phyloP scores from a whole-genome alignment of 202 grass and related monocot genomes.

The Sporobolus alterniflorus region DNA sequence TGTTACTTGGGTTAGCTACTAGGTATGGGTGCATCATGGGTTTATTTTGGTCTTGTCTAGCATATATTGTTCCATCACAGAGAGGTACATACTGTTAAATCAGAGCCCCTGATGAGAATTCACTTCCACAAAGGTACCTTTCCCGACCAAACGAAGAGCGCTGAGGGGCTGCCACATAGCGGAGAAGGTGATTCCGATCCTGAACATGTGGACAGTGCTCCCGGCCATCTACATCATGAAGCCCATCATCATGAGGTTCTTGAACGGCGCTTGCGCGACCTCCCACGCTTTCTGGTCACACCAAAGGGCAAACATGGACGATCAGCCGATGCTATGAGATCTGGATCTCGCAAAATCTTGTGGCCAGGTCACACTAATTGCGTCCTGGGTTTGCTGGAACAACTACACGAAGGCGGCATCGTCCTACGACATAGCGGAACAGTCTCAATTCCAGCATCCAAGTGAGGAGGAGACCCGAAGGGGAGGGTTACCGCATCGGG shows the following conservation, averaged over 20 bases:
- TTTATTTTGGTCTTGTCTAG: too few species aligned
- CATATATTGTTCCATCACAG: neutral
- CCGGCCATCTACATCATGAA: slow-evolving; percentile 99
- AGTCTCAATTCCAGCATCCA: slow-evolving; percentile 16
- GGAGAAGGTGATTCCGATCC: slow-evolving; percentile 98
- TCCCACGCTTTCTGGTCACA: slow-evolving; percentile 91
- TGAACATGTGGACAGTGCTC: slow-evolving; percentile 95
- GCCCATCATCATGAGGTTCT: slow-evolving; percentile 99
- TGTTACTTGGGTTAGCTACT: too few species aligned
- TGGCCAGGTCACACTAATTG: neutral
- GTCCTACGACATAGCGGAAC: slow-evolving; percentile 44
- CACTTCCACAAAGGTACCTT: slow-evolving; percentile 51
- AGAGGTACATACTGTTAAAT: neutral
- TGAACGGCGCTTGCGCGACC: slow-evolving; percentile 91
- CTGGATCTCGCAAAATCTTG: neutral
- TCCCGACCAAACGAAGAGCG: slow-evolving; percentile 78
- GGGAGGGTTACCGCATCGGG: slow-evolving; percentile 55
- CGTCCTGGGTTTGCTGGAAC: slow-evolving; percentile 89
- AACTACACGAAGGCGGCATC: slow-evolving; percentile 62
- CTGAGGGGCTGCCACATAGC: slow-evolving; percentile 88
- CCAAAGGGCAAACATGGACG: neutral
- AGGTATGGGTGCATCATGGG: too few species aligned
- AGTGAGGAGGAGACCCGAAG: neutral
- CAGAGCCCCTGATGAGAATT: neutral
- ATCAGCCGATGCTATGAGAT: slow-evolving; percentile 11